Base-by-base conservation (phyloP, 805 yeast genomes). In the Cyberlindnera suaveolens region DNA sequence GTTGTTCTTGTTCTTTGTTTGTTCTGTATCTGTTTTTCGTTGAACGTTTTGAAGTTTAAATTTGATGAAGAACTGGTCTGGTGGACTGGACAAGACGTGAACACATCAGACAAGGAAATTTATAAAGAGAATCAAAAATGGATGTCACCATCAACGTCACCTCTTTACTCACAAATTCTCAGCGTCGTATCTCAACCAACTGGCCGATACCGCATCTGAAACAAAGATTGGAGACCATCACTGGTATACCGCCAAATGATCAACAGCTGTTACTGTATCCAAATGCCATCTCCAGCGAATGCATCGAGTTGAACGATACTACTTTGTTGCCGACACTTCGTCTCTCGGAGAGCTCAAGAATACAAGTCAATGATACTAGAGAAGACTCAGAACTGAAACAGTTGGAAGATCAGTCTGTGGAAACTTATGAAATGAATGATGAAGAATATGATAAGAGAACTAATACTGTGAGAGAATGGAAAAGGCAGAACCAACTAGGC, bases 401-500 rank as follows among this genome's bases (percentile, higher is more conserved):
- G 36, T 46, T 75, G 16, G 60, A 64, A 33, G 52, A 64, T 26
- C 61, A 61, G 9, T 62, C 61, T n/a, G 64, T 59, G 14, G 68
- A 66, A 37, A 74, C 63, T 54, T 58, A 52, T 29, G 68, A 71
- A 45, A 62, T 85, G 58, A 64, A 77, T 2, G 81, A 80, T 31
- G 76, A 70, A 34, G 83, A 77, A 36, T 87, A 90, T 60, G 80
- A 72, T 27, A 66, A 66, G 38, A 70, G 84, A 45, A 41, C 62
- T 3, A 77, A 82, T 42, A 72, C 91, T 0, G 95, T 86, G 2
- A 70, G 81, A 43, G 74, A 72, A 43, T 90, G 96, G 96, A 91
- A 90, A 60, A 71, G 73, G 44, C 67, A 71, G 27, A 73, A 84
- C 49, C 63, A 76, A 44, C 64, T 87, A 20, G 96, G 97, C 0